These are phyloP conservation scores for Leccinellum albellum DNA, from an alignment of 768 basidiomycete species.

Conservation along the genomic window DNA sequence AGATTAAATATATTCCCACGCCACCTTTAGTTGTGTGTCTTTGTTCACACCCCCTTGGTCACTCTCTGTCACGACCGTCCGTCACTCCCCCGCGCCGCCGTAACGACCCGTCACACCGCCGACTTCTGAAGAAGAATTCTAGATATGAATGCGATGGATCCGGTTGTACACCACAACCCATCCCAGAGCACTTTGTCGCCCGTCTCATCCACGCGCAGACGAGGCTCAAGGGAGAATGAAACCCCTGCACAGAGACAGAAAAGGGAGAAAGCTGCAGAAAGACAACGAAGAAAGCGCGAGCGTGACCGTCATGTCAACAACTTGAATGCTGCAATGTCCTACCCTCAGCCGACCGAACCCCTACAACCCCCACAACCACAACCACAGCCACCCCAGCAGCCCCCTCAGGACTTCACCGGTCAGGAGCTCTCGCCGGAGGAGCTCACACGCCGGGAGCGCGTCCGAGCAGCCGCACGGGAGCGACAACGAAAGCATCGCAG, in stretches of 20 bases:
- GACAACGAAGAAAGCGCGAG: slow-evolving; percentile 81
- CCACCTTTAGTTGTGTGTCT: slow-evolving; percentile 5
- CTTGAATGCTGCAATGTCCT: slow-evolving; percentile 41
- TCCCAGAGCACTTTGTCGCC: slow-evolving; percentile 31
- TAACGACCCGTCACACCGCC: slow-evolving; percentile 33
- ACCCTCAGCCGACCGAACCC: slow-evolving; percentile 33
- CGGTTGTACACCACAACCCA: slow-evolving; percentile 31
- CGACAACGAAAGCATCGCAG: slow-evolving; percentile 79
- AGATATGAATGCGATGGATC: slow-evolving; percentile 33
- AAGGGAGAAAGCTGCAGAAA: slow-evolving; percentile 83
- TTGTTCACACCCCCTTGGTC: slow-evolving; percentile 24
- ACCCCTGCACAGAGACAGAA: slow-evolving; percentile 69
- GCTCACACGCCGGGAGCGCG: slow-evolving; percentile 59
- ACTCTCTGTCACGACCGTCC: slow-evolving; percentile 31
- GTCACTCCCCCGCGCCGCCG: slow-evolving; percentile 34
- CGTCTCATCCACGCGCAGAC: slow-evolving; percentile 43
- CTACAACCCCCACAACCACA: slow-evolving; percentile 33
- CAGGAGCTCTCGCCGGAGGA: slow-evolving; percentile 59
- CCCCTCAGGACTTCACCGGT: slow-evolving; percentile 24
- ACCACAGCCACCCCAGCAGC: slow-evolving; percentile 28
- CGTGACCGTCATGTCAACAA: slow-evolving; percentile 49
- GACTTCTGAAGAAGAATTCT: slow-evolving; percentile 14
- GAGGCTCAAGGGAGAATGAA: slow-evolving; percentile 63
- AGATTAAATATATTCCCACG: slow-evolving; percentile 20
- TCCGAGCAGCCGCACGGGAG: slow-evolving; percentile 74